Percentiles rank a stretch among this genome's conserved stretches.
Conservation (phyloP, 2,329 filamentous ascomycete species). For the Tolypocladium guangdongense region DNA sequence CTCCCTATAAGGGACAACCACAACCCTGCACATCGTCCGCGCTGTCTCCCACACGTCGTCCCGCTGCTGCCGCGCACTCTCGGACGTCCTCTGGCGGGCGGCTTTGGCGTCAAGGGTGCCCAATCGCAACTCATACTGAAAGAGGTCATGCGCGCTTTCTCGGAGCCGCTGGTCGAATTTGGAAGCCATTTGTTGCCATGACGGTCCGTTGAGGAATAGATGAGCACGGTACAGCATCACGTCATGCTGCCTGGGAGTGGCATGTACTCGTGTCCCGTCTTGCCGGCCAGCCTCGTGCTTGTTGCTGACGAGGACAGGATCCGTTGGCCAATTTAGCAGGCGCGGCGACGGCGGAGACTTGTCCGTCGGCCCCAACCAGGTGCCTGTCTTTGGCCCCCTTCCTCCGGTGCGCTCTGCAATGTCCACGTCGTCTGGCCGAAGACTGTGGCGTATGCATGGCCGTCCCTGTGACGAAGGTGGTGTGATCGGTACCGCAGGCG, state of each 20-base stretch:
- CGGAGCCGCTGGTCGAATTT: not conserved
- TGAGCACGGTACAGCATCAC: not conserved
- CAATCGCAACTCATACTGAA: not conserved
- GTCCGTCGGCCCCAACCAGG: constrained; percentile 65
- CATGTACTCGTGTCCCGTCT: not conserved
- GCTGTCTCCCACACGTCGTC: not conserved
- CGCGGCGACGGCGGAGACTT: constrained; percentile 53
- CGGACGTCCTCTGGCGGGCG: not conserved
- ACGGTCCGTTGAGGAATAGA: not conserved
- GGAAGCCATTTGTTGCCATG: not conserved
- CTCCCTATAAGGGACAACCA: not conserved
- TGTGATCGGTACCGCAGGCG: constrained; percentile 55
- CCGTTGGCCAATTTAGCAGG: no score
- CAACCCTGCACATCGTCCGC: not conserved
- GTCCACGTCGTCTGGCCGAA: constrained; percentile 64
- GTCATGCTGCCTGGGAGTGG: not conserved
- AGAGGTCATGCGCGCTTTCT: not conserved
- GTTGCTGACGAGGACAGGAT: no score
- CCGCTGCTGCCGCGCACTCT: not conserved
- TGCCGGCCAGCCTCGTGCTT: not conserved
- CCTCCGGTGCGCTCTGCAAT: constrained; percentile 65
- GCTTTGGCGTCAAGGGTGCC: not conserved
- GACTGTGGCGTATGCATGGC: constrained; percentile 59
- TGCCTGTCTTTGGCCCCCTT: constrained; percentile 58
- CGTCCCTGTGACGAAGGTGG: constrained; percentile 51